Conservation (phyloP, 2,329 filamentous ascomycete genomes). For the Sphaerulina musiva region DNA sequence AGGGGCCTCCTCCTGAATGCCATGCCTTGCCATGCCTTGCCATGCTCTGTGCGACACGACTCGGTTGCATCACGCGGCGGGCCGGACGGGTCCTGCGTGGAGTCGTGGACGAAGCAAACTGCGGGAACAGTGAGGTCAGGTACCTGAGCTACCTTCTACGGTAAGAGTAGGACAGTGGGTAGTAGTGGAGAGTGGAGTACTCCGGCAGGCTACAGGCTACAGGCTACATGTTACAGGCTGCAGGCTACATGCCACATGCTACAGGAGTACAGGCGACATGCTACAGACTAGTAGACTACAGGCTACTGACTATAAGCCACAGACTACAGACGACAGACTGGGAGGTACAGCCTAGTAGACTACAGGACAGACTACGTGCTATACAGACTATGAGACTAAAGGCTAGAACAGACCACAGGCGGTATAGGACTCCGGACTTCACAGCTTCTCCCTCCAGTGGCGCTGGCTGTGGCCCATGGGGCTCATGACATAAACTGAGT, state of each 20-base stretch:
- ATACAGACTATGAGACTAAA: too few species aligned
- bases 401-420: not conserved
- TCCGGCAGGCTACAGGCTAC: not conserved
- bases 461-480: conserved; percentile 3
- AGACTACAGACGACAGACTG: too few species aligned
- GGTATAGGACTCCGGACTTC: not conserved
- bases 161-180: too few species aligned
- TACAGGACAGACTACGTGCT: too few species aligned
- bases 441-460: conserved; percentile 5
- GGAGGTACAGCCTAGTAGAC: too few species aligned
- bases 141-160: too few species aligned
- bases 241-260: not conserved
- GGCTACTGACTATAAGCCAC: too few species aligned
- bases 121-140: not conserved
- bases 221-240: not conserved
- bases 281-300: too few species aligned
- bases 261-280: too few species aligned
- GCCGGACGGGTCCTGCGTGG: conserved; percentile 4
- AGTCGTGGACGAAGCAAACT: conserved; percentile 8
- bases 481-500: not conserved
- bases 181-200: too few species aligned
- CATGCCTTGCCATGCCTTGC: not conserved
- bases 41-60: not conserved
- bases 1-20: too few species aligned
- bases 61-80: conserved; percentile 26